These are phyloP conservation scores for Yamadazyma takamatsuzukensis DNA, from an alignment of 805 yeast species.

Conservation along the genomic window DNA sequence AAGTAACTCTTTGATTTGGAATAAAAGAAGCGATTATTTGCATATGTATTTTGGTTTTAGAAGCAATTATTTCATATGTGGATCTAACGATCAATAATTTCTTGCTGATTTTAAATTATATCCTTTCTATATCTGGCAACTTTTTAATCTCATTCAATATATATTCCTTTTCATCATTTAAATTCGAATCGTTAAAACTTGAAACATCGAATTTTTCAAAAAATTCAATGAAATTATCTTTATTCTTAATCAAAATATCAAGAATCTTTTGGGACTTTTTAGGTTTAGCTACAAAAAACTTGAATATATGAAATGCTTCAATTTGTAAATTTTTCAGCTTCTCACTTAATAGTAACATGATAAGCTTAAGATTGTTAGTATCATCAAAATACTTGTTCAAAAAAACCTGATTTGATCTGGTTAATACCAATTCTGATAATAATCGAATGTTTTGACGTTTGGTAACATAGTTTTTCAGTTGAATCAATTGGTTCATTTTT, in stretches of 20 bases:
- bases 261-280: conserved; percentile 73
- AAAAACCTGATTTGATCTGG: conserved; percentile 64
- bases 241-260: conserved; percentile 81
- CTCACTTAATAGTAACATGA: conserved; percentile 84
- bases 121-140: conserved; percentile 56
- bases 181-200: conserved; percentile 60
- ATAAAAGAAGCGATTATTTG: no score
- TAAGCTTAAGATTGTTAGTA: conserved; percentile 76
- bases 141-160: conserved; percentile 70
- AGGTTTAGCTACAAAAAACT: conserved; percentile 95
- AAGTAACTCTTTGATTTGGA: no score
- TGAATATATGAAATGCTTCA: conserved; percentile 91
- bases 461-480: conserved; percentile 82
- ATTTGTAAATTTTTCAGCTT: conserved; percentile 83
- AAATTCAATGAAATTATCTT: conserved; percentile 69
- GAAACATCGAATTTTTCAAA: conserved; percentile 61
- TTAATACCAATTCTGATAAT: conserved; percentile 66
- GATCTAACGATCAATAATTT: no score
- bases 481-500: conserved; percentile 65
- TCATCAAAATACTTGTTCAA: conserved; percentile 77
- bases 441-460: conserved; percentile 85
- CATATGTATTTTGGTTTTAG: no score
- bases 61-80: no score
- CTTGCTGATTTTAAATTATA: no score
- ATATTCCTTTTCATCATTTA: conserved; percentile 77